These are phyloP conservation scores for Straminergon stramineum DNA, from an alignment of 225 moss, liverwort and hornwort species.

Conservation along the genomic window DNA sequence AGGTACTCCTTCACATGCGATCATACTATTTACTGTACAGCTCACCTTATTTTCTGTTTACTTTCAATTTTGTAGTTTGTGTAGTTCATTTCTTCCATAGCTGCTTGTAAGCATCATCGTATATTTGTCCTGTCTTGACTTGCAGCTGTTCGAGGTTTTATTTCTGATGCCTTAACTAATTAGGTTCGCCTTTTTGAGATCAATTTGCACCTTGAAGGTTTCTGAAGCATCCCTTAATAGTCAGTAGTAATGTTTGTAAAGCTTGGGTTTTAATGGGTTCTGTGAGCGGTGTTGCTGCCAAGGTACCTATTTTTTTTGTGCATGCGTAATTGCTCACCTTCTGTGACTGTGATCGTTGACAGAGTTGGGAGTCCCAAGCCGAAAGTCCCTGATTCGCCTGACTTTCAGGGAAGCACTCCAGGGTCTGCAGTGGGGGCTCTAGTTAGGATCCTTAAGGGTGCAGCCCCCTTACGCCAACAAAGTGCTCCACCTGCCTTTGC, in stretches of 20 bases:
- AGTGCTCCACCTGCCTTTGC: slow-evolving; percentile 39
- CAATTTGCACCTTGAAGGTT: not conserved
- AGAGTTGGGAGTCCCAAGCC: slow-evolving; percentile 78
- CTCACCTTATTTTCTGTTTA: not conserved
- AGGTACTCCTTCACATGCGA: slow-evolving; percentile 31
- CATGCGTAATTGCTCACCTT: not conserved
- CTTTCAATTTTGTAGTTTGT: not conserved
- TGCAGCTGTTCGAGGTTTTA: not conserved
- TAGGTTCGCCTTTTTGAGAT: not conserved
- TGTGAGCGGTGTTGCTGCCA: not conserved
- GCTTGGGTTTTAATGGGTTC: not conserved
- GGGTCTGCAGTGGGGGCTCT: slow-evolving; percentile 81
- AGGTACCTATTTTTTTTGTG: not conserved
- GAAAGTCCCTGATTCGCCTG: slow-evolving; percentile 50
- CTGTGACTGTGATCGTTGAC: not conserved
- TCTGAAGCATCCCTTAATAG: not conserved
- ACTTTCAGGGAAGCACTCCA: slow-evolving; percentile 47
- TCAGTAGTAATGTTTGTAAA: not conserved
- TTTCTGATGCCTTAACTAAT: not conserved
- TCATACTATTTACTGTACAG: not conserved
- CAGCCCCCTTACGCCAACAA: slow-evolving; percentile 69
- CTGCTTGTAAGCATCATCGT: not conserved
- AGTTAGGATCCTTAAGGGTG: slow-evolving; percentile 69
- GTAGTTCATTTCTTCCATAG: not conserved
- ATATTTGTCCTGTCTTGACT: not conserved